phyloP scores from a whole-genome alignment of 768 basidiomycete genomes.

The Vararia minispora region DNA sequence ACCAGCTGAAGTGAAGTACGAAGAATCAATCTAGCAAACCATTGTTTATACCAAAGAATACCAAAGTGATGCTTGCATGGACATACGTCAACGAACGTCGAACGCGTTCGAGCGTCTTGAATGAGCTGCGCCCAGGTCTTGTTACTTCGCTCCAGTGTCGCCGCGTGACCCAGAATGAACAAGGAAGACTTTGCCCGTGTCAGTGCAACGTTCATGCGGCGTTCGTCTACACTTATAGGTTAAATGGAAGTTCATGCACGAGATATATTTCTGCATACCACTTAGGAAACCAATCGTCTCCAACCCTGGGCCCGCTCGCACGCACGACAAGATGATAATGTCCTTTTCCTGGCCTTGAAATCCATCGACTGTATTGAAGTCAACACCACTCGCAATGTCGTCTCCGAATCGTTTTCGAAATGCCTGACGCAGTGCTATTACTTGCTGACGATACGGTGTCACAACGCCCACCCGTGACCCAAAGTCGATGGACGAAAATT shows the following conservation, averaged over 20 bases:
- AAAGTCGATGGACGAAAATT: conserved; percentile 45
- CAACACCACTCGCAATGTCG: conserved; percentile 57
- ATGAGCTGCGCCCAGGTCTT: conserved; percentile 71
- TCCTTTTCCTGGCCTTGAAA: conserved; percentile 99
- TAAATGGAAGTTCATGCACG: conserved; percentile 1
- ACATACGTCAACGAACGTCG: conserved; percentile 53
- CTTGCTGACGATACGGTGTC: conserved; percentile 92
- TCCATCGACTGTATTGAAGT: conserved; percentile 97
- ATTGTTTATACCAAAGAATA: too few relatives aligned
- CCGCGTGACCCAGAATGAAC: conserved; percentile 84
- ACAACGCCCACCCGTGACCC: conserved; percentile 60
- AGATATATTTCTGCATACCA: conserved; percentile 1
- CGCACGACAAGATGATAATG: conserved; percentile 94
- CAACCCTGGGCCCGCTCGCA: conserved; percentile 82
- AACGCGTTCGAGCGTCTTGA: conserved; percentile 57
- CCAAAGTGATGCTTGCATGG: too few relatives aligned
- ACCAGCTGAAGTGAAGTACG: too few relatives aligned
- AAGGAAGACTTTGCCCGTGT: conserved; percentile 94
- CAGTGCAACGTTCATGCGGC: conserved; percentile 97
- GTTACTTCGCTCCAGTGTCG: conserved; percentile 84
- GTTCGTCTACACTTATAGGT: conserved; percentile 36
- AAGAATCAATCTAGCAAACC: too few relatives aligned
- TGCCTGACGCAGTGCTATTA: conserved; percentile 54
- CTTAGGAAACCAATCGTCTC: conserved; percentile 75
- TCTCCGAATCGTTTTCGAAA: conserved; percentile 67